Percentiles rank a stretch among this genome's conserved stretches.
These are phyloP conservation scores for Emergomyces orientalis DNA, from an alignment of 2,329 filamentous ascomycete genomes.

Conservation along the genomic window DNA sequence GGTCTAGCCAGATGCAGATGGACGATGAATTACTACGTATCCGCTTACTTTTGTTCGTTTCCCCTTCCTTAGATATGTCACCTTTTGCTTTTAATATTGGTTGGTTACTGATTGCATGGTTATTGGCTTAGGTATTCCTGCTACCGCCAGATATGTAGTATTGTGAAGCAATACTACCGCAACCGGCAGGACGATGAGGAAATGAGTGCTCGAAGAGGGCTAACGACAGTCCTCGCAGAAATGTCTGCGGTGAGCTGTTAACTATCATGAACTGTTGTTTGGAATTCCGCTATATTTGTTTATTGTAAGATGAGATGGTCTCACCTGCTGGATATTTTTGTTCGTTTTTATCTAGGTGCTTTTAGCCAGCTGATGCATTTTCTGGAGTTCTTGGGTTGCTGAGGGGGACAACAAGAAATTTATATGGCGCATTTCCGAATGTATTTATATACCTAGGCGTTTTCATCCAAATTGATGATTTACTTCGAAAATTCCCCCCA, in stretches of 20 bases:
- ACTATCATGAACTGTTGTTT: constrained; percentile 8
- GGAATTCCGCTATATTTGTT: not conserved
- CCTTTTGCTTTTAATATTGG: not conserved
- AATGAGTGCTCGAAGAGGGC: constrained; percentile 28
- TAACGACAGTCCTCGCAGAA: constrained; percentile 25
- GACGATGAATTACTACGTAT: constrained; percentile 22
- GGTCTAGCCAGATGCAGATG: constrained; percentile 16
- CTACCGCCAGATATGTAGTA: constrained; percentile 29
- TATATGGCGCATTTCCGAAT: not conserved
- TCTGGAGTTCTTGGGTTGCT: not conserved
- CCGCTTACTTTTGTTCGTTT: constrained; percentile 29
- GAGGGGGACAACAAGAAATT: not conserved
- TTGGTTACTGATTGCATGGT: constrained; percentile 7
- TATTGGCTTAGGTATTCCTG: constrained; percentile 28
- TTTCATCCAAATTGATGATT: not conserved
- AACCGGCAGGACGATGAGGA: constrained; percentile 28
- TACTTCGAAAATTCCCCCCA: not conserved
- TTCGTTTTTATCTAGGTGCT: not conserved
- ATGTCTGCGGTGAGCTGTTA: constrained; percentile 20
- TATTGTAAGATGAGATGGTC: not conserved
- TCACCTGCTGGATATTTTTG: constrained; percentile 6
- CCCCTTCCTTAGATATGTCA: not conserved
- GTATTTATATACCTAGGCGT: not conserved
- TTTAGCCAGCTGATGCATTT: constrained; percentile 1
- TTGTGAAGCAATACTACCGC: constrained; percentile 34